Evolutionary conservation across 2,329 filamentous ascomycete genomes (phyloP).

Genomic region (Hypoxylon sp.): DNA sequence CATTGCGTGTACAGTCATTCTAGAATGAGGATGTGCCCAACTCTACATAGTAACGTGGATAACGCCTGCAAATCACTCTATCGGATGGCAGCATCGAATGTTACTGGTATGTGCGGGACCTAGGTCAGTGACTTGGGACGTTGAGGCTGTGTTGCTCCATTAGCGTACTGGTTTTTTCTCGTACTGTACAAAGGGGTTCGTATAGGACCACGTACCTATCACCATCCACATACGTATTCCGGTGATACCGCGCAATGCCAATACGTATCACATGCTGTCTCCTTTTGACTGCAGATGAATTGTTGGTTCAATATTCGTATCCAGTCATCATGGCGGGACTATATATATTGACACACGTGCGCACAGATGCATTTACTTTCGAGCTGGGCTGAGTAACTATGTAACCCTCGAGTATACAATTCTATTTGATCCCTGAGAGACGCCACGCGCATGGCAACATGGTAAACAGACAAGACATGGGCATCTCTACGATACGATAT

Average conservation of each 20-base stretch:
- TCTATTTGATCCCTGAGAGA: constrained; percentile 24
- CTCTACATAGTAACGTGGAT: constrained; percentile 31
- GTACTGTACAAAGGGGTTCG: constrained; percentile 37
- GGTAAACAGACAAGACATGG: constrained; percentile 4
- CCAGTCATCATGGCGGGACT: constrained; percentile 26
- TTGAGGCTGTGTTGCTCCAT: constrained; percentile 41
- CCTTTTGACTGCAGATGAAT: constrained; percentile 41
- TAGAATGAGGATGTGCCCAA: constrained; percentile 42
- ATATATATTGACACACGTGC: constrained; percentile 32
- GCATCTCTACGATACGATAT: constrained; percentile 12
- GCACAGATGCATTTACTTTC: constrained; percentile 21
- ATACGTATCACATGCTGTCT: constrained; percentile 28
- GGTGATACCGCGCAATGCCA: constrained; percentile 23
- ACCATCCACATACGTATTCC: constrained; percentile 18
- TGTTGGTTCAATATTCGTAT: constrained; percentile 36
- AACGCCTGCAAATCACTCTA: constrained; percentile 26
- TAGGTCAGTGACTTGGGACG: constrained; percentile 36
- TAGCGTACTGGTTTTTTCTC: constrained; percentile 21
- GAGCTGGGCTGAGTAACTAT: constrained; percentile 26
- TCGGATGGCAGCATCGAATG: constrained; percentile 36
- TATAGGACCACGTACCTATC: constrained; percentile 19
- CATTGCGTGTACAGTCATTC: constrained; percentile 37
- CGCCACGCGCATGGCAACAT: constrained; percentile 16
- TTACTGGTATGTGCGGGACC: constrained; percentile 33
- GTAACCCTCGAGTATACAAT: constrained; percentile 24